Evolutionary conservation across 306 rosid genomes (phyloP).

Genomic region (Spatholobus suberectus): DNA sequence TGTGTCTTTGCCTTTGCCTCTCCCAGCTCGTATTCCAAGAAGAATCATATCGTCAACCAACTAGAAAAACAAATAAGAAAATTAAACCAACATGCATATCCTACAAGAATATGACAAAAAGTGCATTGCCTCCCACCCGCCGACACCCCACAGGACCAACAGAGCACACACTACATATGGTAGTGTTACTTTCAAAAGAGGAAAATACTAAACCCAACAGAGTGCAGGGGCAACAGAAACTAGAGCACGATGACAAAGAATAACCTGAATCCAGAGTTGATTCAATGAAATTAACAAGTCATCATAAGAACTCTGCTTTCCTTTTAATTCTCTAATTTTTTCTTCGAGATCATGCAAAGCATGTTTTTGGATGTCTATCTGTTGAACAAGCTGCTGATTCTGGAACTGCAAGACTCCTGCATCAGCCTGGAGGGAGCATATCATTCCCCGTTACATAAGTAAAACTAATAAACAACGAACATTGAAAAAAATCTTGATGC

Average conservation of each 20-base stretch:
- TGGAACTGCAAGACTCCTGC: slow-evolving; percentile 77
- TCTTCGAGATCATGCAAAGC: slow-evolving; percentile 74
- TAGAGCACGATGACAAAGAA: slow-evolving; percentile 31
- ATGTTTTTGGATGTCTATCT: slow-evolving; percentile 72
- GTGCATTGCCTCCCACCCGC: slow-evolving; percentile 2
- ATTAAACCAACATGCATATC: slow-evolving; percentile 30
- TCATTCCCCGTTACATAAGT: slow-evolving; percentile 14
- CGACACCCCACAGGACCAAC: not conserved
- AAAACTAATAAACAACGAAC: slow-evolving; percentile 17
- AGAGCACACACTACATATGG: slow-evolving; percentile 10
- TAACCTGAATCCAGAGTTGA: slow-evolving; percentile 86
- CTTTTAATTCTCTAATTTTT: slow-evolving; percentile 60
- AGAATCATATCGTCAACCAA: slow-evolving; percentile 80
- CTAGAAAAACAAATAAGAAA: slow-evolving; percentile 54
- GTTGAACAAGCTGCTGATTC: slow-evolving; percentile 87
- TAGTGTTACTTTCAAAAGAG: slow-evolving; percentile 3
- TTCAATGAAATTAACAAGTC: slow-evolving; percentile 71
- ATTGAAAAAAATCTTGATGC: not conserved
- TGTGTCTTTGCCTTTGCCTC: slow-evolving; percentile 62
- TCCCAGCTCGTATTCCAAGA: slow-evolving; percentile 81
- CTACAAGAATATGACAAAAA: slow-evolving; percentile 23
- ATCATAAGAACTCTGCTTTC: slow-evolving; percentile 71
- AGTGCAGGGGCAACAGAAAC: not conserved
- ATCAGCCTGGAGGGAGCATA: slow-evolving; percentile 68
- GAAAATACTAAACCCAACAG: slow-evolving; percentile 32